Base-by-base conservation (phyloP, 805 yeast genomes). In the Hermanozyma aechmeae region DNA sequence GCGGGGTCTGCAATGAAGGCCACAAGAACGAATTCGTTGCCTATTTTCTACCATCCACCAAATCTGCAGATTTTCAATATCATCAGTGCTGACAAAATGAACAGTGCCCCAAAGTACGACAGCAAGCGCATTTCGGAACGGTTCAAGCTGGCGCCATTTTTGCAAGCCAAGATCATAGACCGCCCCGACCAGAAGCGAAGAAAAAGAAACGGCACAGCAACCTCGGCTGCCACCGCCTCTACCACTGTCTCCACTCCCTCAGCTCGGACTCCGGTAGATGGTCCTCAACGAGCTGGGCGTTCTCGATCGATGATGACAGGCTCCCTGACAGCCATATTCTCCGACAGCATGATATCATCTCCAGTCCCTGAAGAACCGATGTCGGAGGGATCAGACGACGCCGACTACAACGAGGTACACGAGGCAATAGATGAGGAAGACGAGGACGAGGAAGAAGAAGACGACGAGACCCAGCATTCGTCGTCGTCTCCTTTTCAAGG, bases 131-230 rank as follows among this genome's bases (percentile, higher is more conserved):
- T 62, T 16, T 63, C 56, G 43, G 65, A 62, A 24, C 42, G 69
- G 29, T 62, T 62, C 43, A 62, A 61, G 36, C 64, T 56, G 64
- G 68, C 67, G 2, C 62, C 67, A 6, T 61, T 61, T 38, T 45
- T 58, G 15, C 64, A 49, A 43, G 61, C 59, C 15, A 60, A 59
- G 30, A 50, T 59, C n/a, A 51, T 61, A 22, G 65, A 58, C 32
- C 57, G 58, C 30, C 65, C 65, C 3, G 19, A 36, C 11, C 26
- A 35, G 23, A 28, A 23, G 12, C 12, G 12, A n/a, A n/a, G n/a
- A n/a, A n/a, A n/a, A n/a, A n/a, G n/a, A n/a, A n/a, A n/a, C n/a
- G n/a, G n/a, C n/a, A n/a, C n/a, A n/a, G n/a, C n/a, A n/a, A n/a
- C n/a, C n/a, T n/a, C n/a, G n/a, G n/a, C n/a, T n/a, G n/a, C n/a